These are phyloP conservation scores for Lodderomyces elongisporus DNA, from an alignment of 1,139 yeast species.

Conservation along the genomic window DNA sequence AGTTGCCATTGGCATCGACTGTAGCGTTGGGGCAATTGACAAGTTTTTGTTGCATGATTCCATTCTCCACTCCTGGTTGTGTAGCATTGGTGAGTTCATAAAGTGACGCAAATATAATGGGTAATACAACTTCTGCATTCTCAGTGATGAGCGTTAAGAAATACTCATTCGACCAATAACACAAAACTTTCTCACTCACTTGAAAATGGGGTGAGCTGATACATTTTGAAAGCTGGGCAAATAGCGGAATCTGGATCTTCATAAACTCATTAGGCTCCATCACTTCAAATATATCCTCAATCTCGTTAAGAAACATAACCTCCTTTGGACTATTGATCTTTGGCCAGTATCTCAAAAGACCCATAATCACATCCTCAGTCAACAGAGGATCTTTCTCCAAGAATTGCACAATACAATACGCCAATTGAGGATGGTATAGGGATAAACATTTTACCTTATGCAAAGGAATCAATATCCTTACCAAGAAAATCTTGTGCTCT, in stretches of 20 bases:
- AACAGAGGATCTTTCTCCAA: conserved; percentile 87
- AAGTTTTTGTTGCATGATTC: conserved; percentile 41
- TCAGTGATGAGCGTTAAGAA: conserved; percentile 87
- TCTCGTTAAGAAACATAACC: conserved; percentile 90
- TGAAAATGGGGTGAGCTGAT: conserved; percentile 95
- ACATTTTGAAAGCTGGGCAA: conserved; percentile 91
- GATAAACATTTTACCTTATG: conserved; percentile 89
- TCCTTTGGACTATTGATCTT: conserved; percentile 93
- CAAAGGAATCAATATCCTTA: conserved; percentile 84
- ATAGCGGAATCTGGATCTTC: conserved; percentile 87
- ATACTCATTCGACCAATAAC: conserved; percentile 94
- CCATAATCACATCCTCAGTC: conserved; percentile 94
- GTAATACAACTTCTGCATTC: conserved; percentile 84
- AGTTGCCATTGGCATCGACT: conserved; percentile 45
- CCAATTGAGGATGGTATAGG: conserved; percentile 91
- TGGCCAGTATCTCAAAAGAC: conserved; percentile 93
- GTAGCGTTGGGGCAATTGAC: conserved; percentile 37
- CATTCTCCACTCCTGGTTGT: conserved; percentile 47
- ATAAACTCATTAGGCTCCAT: conserved; percentile 91
- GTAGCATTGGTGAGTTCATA: conserved; percentile 69
- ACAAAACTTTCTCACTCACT: conserved; percentile 91
- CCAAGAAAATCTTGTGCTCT: conserved; percentile 88
- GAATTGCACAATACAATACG: conserved; percentile 95
- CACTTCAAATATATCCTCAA: conserved; percentile 94
- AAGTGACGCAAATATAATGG: conserved; percentile 85